Evolutionary conservation across 1,284 basidiomycete species (phyloP), one percentile per base, ranked within the genome.

Genomic region (Ceratobasidium sp.): DNA sequence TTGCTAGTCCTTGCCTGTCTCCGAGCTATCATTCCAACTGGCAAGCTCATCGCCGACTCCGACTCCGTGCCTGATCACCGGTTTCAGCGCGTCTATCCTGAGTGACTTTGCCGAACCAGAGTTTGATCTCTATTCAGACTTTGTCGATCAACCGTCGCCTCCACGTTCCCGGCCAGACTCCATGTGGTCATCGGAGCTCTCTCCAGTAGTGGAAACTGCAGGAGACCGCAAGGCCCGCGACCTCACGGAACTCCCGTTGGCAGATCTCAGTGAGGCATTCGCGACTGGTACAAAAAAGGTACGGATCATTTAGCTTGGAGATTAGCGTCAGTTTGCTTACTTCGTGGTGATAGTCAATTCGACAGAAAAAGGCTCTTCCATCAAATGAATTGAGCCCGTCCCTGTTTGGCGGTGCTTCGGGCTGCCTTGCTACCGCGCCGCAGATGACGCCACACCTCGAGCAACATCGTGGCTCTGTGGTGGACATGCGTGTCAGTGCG

Each of bases 211-310:
- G 55, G 73, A 75, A 65, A 75, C 78, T 35, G 52, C 44, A 27
- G 78, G 62, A 44, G 78, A 79, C 59, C 68, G 77, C n/a, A 70
- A 66, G 38, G 77, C 78, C n/a, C 64, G 62, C 35, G 78, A 79
- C 48, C 69, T 79, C 27, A 79, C 78, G 12, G 67, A 78, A 46
- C 69, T 77, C 16, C 78, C 78, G 14, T 50, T 79, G 60, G 78
- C 76, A 16, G 78, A 79, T 54, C 65, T 79, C 27, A 76, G 64
- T 33, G 76, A 71, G 60, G 78, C 78, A 12, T 79, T 74, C 44
- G 27, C 69, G n/a, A 74, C 78, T 38, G 67, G 69, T 55, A 33
- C 73, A 20, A 75, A 75, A 75, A 75, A 65, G 73, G 73, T 75
- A 44, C 27, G 46, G 18, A 23, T 41, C 48, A 46, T 55, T 54